These are phyloP conservation scores for Trametopsis cervina DNA, from an alignment of 768 basidiomycete species.

Conservation along the genomic window DNA sequence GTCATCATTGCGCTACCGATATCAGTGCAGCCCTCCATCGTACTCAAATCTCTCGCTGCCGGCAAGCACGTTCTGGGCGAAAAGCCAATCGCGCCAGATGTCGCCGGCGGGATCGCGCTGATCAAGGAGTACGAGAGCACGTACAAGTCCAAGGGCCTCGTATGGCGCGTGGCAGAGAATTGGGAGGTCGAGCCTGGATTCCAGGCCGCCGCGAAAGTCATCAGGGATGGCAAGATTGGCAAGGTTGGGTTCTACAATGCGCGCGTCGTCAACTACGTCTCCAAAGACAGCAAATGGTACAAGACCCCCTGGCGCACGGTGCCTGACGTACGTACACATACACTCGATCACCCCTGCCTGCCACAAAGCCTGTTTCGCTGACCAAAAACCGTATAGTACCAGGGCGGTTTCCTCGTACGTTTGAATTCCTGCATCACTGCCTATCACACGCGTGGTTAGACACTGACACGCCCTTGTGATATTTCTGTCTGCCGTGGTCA, in stretches of 20 bases:
- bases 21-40: slow-evolving; percentile 58
- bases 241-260: slow-evolving; percentile 62
- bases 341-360: background rate
- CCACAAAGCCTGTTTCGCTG: background rate
- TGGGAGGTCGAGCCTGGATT: slow-evolving; percentile 61
- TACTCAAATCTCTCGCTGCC: slow-evolving; percentile 56
- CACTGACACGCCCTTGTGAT: slow-evolving; percentile 10
- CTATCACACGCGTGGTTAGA: no score
- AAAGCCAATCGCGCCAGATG: slow-evolving; percentile 77
- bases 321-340: slow-evolving; percentile 54
- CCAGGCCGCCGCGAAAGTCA: slow-evolving; percentile 38
- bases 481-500: no score
- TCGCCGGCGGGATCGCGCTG: slow-evolving; percentile 53
- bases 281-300: slow-evolving; percentile 65
- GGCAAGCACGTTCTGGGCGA: slow-evolving; percentile 89
- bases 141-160: slow-evolving; percentile 59
- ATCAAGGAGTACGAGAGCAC: slow-evolving; percentile 58
- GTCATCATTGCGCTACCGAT: slow-evolving; percentile 80
- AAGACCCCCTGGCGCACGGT: slow-evolving; percentile 80
- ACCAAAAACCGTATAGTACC: slow-evolving; percentile 38
- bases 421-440: no score
- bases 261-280: slow-evolving; percentile 43
- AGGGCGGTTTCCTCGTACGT: slow-evolving; percentile 77
- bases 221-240: slow-evolving; percentile 62
- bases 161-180: slow-evolving; percentile 83